phyloP scores from a whole-genome alignment of 345 rosid genomes.

The Eucalyptus marginata region DNA sequence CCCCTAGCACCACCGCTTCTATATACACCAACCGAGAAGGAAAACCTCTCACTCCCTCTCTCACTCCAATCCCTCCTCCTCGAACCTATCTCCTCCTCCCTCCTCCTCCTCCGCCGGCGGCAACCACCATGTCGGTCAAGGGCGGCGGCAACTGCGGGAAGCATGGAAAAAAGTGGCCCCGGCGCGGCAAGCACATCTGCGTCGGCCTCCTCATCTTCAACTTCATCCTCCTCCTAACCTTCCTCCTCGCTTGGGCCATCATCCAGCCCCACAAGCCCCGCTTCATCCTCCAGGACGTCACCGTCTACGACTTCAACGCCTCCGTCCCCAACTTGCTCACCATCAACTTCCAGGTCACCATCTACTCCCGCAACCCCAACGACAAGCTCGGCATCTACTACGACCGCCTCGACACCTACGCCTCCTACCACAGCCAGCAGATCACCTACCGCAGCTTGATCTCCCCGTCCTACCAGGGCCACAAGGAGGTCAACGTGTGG shows the following conservation, averaged over 20 bases:
- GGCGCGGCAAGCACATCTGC: conserved; percentile 14
- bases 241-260: conserved; percentile 79
- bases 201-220: conserved; percentile 35
- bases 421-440: conserved; percentile 64
- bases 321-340: conserved; percentile 61
- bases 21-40: not conserved
- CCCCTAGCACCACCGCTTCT: not conserved
- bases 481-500: conserved; percentile 62
- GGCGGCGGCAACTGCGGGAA: conserved; percentile 19
- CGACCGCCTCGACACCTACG: conserved; percentile 64
- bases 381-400: conserved; percentile 76
- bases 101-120: not conserved
- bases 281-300: conserved; percentile 85
- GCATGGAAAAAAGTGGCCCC: conserved; percentile 16
- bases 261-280: conserved; percentile 77
- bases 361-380: conserved; percentile 76
- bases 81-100: not conserved
- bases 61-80: not conserved
- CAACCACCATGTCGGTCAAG: conserved; percentile 28
- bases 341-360: conserved; percentile 65
- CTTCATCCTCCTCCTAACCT: conserved; percentile 34
- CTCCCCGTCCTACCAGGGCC: conserved; percentile 44
- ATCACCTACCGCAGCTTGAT: conserved; percentile 51
- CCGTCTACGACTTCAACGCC: conserved; percentile 79
- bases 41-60: not conserved